phyloP scores from a whole-genome alignment of 768 basidiomycete genomes.

The Lentinula aciculospora region DNA sequence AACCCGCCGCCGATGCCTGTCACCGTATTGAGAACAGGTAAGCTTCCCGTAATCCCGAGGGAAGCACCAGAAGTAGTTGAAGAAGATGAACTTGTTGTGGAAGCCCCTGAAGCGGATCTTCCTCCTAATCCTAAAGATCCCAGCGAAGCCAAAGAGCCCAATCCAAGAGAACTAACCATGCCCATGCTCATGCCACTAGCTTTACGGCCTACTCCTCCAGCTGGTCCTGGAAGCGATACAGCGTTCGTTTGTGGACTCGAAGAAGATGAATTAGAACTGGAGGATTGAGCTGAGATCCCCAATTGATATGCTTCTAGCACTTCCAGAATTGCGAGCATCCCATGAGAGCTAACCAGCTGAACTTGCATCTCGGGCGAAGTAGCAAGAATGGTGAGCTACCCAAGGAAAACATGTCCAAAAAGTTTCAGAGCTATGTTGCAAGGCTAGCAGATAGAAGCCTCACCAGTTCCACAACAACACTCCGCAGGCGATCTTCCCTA shows the following conservation, averaged over 20 bases:
- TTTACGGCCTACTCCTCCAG: background rate
- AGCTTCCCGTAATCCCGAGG: background rate
- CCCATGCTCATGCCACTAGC: background rate
- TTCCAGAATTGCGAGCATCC: constrained; percentile 92
- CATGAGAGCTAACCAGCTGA: constrained; percentile 89
- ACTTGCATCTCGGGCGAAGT: constrained; percentile 82
- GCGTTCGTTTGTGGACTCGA: background rate
- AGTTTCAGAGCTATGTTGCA: background rate
- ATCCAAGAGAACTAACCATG: background rate
- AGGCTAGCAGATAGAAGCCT: constrained; percentile 16
- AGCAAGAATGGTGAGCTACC: constrained; percentile 44
- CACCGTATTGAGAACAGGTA: background rate
- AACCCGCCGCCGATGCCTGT: background rate
- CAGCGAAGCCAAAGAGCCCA: constrained; percentile 1
- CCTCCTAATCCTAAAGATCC: constrained; percentile 1
- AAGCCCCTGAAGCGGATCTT: background rate
- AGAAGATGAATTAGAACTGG: background rate
- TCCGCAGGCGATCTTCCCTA: constrained; percentile 75
- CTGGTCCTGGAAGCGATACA: background rate
- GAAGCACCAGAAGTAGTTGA: background rate
- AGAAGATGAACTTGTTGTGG: background rate
- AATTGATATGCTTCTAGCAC: constrained; percentile 55
- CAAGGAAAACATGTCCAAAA: background rate
- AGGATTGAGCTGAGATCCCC: background rate
- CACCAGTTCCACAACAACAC: constrained; percentile 86